Conservation (phyloP, 768 basidiomycete species). For the Ramaria sp. region DNA sequence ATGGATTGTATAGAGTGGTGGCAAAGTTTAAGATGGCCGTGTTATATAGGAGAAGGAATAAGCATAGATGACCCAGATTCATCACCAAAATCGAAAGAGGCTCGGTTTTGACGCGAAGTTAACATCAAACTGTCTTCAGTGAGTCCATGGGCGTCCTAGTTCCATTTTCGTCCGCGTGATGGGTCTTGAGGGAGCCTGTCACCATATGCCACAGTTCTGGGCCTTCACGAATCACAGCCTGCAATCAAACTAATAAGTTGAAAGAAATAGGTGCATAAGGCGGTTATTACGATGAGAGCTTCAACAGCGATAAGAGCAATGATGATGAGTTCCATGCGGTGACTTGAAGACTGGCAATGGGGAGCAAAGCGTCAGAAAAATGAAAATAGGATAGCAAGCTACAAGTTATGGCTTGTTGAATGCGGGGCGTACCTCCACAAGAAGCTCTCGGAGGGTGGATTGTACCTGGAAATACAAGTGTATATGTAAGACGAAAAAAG, state of each 20-base stretch:
- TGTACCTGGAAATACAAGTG: conserved; percentile 43
- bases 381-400: background rate
- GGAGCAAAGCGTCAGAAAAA: no score
- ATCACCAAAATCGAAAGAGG: background rate
- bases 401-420: background rate
- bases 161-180: background rate
- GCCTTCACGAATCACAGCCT: conserved; percentile 16
- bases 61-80: background rate
- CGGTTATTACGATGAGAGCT: conserved; percentile 63
- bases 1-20: background rate
- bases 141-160: background rate
- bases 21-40: background rate
- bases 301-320: conserved; percentile 92
- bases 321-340: conserved; percentile 93
- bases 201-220: conserved; percentile 15
- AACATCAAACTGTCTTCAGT: background rate
- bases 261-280: background rate
- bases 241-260: background rate
- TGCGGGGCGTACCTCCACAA: conserved; percentile 57
- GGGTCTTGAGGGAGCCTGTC: background rate
- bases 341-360: conserved; percentile 57
- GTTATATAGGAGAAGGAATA: background rate
- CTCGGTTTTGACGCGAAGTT: background rate
- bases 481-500: background rate
- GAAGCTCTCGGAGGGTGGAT: conserved; percentile 76